Evolutionary conservation across 768 basidiomycete genomes (phyloP), one percentile per base, ranked within the genome.

Genomic region (Leucosporidium yakuticum): DNA sequence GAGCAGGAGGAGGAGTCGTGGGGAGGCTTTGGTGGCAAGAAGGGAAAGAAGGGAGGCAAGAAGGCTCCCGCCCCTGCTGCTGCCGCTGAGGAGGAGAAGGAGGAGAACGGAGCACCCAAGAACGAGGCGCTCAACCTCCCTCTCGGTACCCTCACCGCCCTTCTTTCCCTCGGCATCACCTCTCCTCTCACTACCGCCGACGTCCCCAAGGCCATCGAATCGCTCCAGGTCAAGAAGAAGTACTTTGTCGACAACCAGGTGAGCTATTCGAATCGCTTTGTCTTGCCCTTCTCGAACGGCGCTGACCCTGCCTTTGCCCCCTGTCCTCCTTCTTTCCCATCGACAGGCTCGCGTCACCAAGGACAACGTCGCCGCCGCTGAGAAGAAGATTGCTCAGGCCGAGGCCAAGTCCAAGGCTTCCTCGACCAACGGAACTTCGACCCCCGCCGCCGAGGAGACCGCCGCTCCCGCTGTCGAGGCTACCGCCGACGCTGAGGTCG

Each of bases 181-280:
- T 90, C 93, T 31, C 96, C 96, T 0, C 82, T 85, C 23, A 87
- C 87, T 17, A 78, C 83, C 51, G 81, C 83, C 8, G 94, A 99
- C 71, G 83, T 93, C 44, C 84, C 87, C 63, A 88, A 91, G 62
- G 85, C 91, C 57, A 82, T 98, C 65, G 89, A 90, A 76, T 90
- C 96, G 77, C 83, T 99, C 66, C 88, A 88, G 79, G 90, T 85
- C 60, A 99, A 98, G 84, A 93, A 93, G 81, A 83, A 87, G 29
- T 98, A 93, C 92, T 96, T 86, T 76, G 86, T 88, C 78, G 94
- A 90, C 39, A 98, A 98, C 80, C 92, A 94, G 79, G 85, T 84
- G 32, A 85, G 85, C 55, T 29, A 11, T 0, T 0, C n/a, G n/a
- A n/a, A n/a, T 8, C 6, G 6, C n/a, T 34, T 31, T 39, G 17